A percentile compares a stretch with the other conserved stretches of the same genome.
Conservation (phyloP, 2,329 filamentous ascomycete species). For the Chaetomiaceae sp. region DNA sequence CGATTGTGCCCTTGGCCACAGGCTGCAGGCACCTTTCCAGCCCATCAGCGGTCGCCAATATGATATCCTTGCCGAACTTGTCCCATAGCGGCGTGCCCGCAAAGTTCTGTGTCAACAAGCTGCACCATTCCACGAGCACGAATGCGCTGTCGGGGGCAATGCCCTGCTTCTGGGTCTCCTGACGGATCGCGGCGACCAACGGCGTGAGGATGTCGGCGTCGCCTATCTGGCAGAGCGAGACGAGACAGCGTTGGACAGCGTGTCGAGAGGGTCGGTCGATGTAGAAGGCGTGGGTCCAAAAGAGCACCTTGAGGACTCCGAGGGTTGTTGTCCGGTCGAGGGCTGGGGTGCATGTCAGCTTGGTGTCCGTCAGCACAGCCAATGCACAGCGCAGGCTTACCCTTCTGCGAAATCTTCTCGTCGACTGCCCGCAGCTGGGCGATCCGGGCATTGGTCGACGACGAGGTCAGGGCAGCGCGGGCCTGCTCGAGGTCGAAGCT, state of each 20-base stretch:
- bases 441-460: slow-evolving; percentile 56
- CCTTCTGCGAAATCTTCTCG: slow-evolving; percentile 51
- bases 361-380: slow-evolving; percentile 6
- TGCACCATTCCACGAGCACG: slow-evolving; percentile 87
- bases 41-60: slow-evolving; percentile 65
- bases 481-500: slow-evolving; percentile 48
- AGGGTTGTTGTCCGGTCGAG: slow-evolving; percentile 47
- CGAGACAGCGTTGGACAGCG: slow-evolving; percentile 77
- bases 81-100: slow-evolving; percentile 60
- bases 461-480: slow-evolving; percentile 53
- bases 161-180: slow-evolving; percentile 70
- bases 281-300: slow-evolving; percentile 85
- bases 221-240: slow-evolving; percentile 53
- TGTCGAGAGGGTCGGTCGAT: slow-evolving; percentile 77
- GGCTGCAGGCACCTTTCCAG: slow-evolving; percentile 73
- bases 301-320: slow-evolving; percentile 65
- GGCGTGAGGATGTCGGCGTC: slow-evolving; percentile 56
- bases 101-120: slow-evolving; percentile 69
- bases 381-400: slow-evolving; percentile 38
- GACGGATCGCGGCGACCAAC: slow-evolving; percentile 63
- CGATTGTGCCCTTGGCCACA: slow-evolving; percentile 59
- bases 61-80: slow-evolving; percentile 59
- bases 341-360: slow-evolving; percentile 32
- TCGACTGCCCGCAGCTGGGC: slow-evolving; percentile 52
- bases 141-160: slow-evolving; percentile 80